A percentile compares a stretch with the other conserved stretches of the same genome.
These are phyloP conservation scores for Priceomyces haplophilus DNA, from an alignment of 805 yeast species.

Conservation along the genomic window DNA sequence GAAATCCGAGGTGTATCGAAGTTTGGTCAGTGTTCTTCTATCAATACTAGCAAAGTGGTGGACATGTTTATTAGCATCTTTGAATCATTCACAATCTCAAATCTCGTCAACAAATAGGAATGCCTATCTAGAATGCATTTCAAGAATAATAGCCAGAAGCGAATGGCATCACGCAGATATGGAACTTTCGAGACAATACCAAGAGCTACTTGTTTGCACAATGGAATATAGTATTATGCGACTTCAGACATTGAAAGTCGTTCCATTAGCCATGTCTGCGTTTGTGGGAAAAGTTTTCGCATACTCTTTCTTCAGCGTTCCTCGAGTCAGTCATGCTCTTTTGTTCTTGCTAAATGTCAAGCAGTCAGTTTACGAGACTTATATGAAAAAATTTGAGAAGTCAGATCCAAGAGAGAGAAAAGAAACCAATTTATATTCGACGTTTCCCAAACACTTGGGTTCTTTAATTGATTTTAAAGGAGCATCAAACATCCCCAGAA, in stretches of 20 bases:
- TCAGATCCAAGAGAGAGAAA: not conserved
- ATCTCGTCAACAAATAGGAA: constrained; percentile 47
- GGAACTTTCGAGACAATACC: constrained; percentile 24
- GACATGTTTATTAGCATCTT: constrained; percentile 39
- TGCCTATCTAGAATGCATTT: constrained; percentile 54
- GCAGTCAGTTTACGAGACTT: constrained; percentile 39
- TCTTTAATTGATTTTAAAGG: constrained; percentile 33
- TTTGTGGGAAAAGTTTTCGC: constrained; percentile 73
- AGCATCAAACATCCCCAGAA: constrained; percentile 26
- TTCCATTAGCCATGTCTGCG: constrained; percentile 58
- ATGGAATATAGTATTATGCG: constrained; percentile 49
- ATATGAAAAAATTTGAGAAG: constrained; percentile 1
- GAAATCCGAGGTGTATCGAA: constrained; percentile 24
- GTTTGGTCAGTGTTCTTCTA: constrained; percentile 30
- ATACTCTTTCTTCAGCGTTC: constrained; percentile 53
- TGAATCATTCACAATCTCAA: constrained; percentile 19
- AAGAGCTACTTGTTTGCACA: constrained; percentile 46
- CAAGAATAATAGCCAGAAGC: constrained; percentile 44
- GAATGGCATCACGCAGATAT: constrained; percentile 42
- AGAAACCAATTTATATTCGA: constrained; percentile 2
- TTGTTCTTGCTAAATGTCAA: constrained; percentile 56
- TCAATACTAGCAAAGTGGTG: constrained; percentile 50
- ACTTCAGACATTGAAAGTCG: constrained; percentile 44
- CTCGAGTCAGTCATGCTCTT: constrained; percentile 54
- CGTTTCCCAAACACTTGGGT: constrained; percentile 30